These are phyloP conservation scores for Alnus glutinosa DNA, from an alignment of 306 rosid species.

Conservation along the genomic window DNA sequence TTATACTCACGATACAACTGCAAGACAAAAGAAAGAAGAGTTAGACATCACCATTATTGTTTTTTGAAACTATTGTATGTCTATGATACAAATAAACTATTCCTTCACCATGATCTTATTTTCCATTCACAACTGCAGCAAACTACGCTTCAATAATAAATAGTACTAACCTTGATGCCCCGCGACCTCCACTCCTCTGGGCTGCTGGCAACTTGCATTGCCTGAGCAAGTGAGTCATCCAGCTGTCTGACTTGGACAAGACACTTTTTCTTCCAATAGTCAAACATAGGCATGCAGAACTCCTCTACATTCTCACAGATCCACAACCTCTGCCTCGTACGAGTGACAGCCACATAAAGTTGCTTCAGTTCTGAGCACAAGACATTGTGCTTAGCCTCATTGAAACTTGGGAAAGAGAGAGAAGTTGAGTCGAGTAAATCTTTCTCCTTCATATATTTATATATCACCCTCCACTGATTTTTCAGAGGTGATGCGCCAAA, in stretches of 20 bases:
- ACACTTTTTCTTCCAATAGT: slow-evolving; percentile 61
- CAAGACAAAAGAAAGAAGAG: too few species aligned
- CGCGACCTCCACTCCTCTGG: slow-evolving; percentile 72
- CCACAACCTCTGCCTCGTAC: slow-evolving; percentile 80
- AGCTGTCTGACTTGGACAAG: slow-evolving; percentile 63
- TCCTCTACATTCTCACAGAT: slow-evolving; percentile 55
- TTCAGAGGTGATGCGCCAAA: too few species aligned
- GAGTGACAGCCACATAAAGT: slow-evolving; percentile 70
- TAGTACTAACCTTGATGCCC: slow-evolving; percentile 60
- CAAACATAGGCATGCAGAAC: slow-evolving; percentile 54
- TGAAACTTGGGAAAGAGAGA: slow-evolving; percentile 38
- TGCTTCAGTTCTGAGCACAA: slow-evolving; percentile 77
- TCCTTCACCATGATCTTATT: not conserved
- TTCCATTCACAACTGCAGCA: not conserved
- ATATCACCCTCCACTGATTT: too few species aligned
- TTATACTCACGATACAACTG: too few species aligned
- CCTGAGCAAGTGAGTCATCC: slow-evolving; percentile 72
- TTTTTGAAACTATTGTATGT: too few species aligned
- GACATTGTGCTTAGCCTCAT: slow-evolving; percentile 56
- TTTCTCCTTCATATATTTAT: too few species aligned
- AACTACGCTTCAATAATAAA: not conserved
- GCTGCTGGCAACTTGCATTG: slow-evolving; percentile 76
- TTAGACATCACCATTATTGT: too few species aligned
- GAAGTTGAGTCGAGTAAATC: too few species aligned
- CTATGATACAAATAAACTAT: not conserved